Evolutionary conservation across 495 filamentous ascomycete species (phyloP).

Genomic region (Penicillium mononematosum): DNA sequence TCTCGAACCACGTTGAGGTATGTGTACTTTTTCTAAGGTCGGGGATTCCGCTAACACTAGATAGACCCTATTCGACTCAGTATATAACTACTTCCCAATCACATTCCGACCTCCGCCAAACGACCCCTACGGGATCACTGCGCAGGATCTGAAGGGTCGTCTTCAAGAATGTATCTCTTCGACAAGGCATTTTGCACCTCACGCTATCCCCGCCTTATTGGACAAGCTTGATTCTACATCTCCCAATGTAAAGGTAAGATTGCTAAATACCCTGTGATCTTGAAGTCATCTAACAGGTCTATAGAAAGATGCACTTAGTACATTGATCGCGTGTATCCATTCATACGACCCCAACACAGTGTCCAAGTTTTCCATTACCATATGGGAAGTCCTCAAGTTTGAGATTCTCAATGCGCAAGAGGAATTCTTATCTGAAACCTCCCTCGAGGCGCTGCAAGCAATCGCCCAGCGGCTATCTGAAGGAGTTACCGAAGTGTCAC

Average conservation of each 20-base stretch:
- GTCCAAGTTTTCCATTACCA: conserved; percentile 64
- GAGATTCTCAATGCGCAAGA: conserved; percentile 75
- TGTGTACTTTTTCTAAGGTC: conserved; percentile 27
- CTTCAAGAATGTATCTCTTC: conserved; percentile 72
- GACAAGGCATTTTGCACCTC: conserved; percentile 63
- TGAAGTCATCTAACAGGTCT: conserved; percentile 28
- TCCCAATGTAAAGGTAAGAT: conserved; percentile 64
- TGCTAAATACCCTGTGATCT: background rate
- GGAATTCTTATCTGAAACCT: conserved; percentile 64
- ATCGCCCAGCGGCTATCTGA: conserved; percentile 60
- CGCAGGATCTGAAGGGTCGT: conserved; percentile 68
- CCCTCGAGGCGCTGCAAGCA: conserved; percentile 52
- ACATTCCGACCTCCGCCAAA: conserved; percentile 73
- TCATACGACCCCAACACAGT: conserved; percentile 62
- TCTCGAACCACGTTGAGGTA: conserved; percentile 62
- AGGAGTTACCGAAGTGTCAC: conserved; percentile 46
- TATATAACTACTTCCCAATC: conserved; percentile 79
- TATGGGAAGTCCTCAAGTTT: conserved; percentile 75
- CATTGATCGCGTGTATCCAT: conserved; percentile 58
- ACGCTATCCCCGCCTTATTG: conserved; percentile 66
- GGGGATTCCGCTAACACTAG: conserved; percentile 45
- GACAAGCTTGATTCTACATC: conserved; percentile 78
- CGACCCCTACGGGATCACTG: conserved; percentile 72
- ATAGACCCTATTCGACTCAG: conserved; percentile 66
- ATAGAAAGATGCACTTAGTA: conserved; percentile 69